Percentiles rank a stretch among this genome's conserved stretches.
These are phyloP conservation scores for Eimeria maxima DNA, from an alignment of 169 alveolate species.

Conservation along the genomic window DNA sequence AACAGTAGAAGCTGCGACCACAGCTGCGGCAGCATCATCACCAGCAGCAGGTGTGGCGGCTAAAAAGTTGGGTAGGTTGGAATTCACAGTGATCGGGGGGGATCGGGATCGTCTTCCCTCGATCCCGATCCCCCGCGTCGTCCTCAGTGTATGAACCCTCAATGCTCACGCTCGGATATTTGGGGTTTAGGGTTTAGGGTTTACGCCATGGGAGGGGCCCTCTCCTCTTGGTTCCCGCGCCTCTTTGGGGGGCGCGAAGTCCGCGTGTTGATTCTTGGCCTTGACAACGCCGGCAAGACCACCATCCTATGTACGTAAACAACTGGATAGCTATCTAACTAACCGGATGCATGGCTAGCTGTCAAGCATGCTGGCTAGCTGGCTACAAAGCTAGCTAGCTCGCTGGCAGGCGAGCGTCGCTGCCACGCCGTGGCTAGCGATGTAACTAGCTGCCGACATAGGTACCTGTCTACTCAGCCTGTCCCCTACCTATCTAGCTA, in stretches of 20 bases:
- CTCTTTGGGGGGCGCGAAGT: constrained; percentile 95
- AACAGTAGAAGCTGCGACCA: background rate
- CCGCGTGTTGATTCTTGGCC: constrained; percentile 98
- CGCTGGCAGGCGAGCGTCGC: background rate
- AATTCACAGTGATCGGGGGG: background rate
- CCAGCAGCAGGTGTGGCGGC: background rate
- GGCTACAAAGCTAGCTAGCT: background rate
- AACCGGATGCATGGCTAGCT: background rate
- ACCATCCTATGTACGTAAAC: constrained; percentile 94
- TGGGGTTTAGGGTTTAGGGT: constrained; percentile 21
- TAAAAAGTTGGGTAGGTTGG: background rate
- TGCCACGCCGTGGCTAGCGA: background rate
- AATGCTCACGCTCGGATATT: background rate
- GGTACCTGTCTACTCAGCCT: background rate
- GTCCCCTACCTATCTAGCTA: background rate
- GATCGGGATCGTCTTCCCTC: background rate
- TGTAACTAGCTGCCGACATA: background rate
- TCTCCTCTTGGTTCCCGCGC: constrained; percentile 91
- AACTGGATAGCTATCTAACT: background rate
- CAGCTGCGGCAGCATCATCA: background rate
- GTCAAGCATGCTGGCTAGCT: background rate
- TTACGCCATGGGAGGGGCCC: constrained; percentile 90
- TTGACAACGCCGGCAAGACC: constrained; percentile 99
- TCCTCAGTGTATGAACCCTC: background rate
- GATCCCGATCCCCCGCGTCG: background rate